Evolutionary conservation across 192 early-diverging fungal species (phyloP), one percentile per base, ranked within the genome.

Genomic region (Geosiphon pyriformis): DNA sequence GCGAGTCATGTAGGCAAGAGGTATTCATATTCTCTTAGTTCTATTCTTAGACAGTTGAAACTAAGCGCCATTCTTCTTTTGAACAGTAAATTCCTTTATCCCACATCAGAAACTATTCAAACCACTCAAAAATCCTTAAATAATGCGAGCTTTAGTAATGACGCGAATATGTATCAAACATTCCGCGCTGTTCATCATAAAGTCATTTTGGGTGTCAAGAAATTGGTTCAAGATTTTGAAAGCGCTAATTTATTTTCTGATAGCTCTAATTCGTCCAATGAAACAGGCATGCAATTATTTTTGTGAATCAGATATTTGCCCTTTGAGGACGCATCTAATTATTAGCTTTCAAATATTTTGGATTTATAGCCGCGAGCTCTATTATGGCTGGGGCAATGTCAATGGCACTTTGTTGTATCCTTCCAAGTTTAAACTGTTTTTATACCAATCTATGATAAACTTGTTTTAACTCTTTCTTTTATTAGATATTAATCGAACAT

Each of bases 401-500:
- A 1, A 75, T 85, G 69, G 81, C 82, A 3, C 66, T 87, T 6
- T 86, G 83, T 29, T 85, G 84, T 87, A 78, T 76, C 15, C 32
- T 23, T 37, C 7, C 22, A 30, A 18, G 17, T 10, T 17, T 46
- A 46, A 10, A 17, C 17, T 46, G 6, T 46, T 46, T 46, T 6
- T 46, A 46, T 46, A 46, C 17, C 7, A 46, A 46, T 10, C 17
- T 46, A 17, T 10, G 17, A 10, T 6, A 46, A 46, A 46, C 17
- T 17, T 46, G 17, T 46, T 10, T 10, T 46, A 35, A 48, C 27
- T 35, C 7, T n/a, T 22, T 46, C 65, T 11, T 37, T 67, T 62
- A 25, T 20, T 48, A 91, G 89, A 88, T 69, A 89, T 90, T 46
- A 88, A 91, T 50, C 73, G 87, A 42, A 71, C 89, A 1, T 76